Percentiles rank a stretch among this genome's conserved stretches.
Evolutionary conservation across 305 asterid genomes (phyloP).

Genomic region (Fraxinus velutina): DNA sequence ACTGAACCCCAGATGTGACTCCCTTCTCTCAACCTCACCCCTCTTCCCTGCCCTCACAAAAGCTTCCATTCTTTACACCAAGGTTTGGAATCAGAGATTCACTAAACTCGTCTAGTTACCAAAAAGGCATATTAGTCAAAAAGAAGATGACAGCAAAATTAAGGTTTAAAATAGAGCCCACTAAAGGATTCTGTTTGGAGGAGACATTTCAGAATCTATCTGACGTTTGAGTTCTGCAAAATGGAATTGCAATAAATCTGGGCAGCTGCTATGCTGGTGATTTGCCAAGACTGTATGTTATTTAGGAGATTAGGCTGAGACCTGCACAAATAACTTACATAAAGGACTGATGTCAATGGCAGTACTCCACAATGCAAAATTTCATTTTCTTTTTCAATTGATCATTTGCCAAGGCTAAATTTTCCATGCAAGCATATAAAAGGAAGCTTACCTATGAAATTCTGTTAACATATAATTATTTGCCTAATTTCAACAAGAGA

Average conservation of each 20-base stretch:
- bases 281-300: neutral
- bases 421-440: neutral
- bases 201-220: neutral
- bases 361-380: neutral
- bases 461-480: neutral
- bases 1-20: too few relatives aligned
- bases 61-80: too few relatives aligned
- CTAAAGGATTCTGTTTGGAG: too few relatives aligned
- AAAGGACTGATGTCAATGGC: neutral
- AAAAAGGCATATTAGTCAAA: too few relatives aligned
- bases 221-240: neutral
- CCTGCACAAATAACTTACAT: neutral
- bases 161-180: too few relatives aligned
- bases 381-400: neutral
- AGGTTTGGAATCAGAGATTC: too few relatives aligned
- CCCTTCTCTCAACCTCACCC: too few relatives aligned
- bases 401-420: neutral
- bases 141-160: too few relatives aligned
- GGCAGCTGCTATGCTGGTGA: neutral
- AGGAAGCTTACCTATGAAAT: neutral
- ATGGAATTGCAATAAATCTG: neutral
- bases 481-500: neutral
- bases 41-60: too few relatives aligned
- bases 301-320: neutral
- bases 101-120: too few relatives aligned